Percentiles rank a stretch among this genome's conserved stretches.
Evolutionary conservation across 257 asterid genomes (phyloP).

Genomic region (Jacaranda copaia): DNA sequence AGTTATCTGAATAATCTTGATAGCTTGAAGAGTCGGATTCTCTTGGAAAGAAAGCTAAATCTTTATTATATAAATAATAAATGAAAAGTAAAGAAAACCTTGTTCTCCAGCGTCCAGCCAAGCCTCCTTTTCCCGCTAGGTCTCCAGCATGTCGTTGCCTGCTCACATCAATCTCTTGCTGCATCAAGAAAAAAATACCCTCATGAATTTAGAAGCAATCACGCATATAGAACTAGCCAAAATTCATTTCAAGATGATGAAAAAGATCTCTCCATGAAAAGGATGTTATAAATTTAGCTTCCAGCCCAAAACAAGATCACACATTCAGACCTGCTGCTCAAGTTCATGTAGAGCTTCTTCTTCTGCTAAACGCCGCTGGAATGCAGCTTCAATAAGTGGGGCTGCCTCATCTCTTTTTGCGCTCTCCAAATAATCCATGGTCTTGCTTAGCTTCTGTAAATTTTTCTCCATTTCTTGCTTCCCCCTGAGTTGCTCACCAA

Average conservation of each 20-base stretch:
- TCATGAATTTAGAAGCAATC: slow-evolving; percentile 12
- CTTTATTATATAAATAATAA: no score
- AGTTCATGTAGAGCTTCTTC: slow-evolving; percentile 74
- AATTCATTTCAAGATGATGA: not conserved
- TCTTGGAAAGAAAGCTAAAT: no score
- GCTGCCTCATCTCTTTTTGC: slow-evolving; percentile 95
- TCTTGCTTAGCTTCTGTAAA: slow-evolving; percentile 74
- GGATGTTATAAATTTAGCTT: not conserved
- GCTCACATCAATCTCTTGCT: slow-evolving; percentile 70
- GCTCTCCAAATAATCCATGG: slow-evolving; percentile 91
- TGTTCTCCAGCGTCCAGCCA: slow-evolving; percentile 61
- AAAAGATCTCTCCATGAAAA: slow-evolving; percentile 1
- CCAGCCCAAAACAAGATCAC: slow-evolving; percentile 15
- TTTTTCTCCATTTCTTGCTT: slow-evolving; percentile 90
- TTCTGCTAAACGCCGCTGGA: slow-evolving; percentile 65
- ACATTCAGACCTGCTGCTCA: slow-evolving; percentile 72
- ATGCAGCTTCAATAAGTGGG: slow-evolving; percentile 72
- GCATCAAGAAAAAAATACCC: slow-evolving; percentile 33
- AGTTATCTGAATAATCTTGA: no score
- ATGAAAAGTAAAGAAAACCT: slow-evolving; percentile 45
- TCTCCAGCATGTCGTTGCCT: slow-evolving; percentile 76
- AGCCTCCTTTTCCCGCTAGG: slow-evolving; percentile 70
- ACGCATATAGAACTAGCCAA: not conserved
- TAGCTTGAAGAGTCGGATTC: no score
- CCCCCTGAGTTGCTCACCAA: slow-evolving; percentile 80